phyloP scores from a whole-genome alignment of 164 flowering plant species.

The Akebia trifoliata region DNA sequence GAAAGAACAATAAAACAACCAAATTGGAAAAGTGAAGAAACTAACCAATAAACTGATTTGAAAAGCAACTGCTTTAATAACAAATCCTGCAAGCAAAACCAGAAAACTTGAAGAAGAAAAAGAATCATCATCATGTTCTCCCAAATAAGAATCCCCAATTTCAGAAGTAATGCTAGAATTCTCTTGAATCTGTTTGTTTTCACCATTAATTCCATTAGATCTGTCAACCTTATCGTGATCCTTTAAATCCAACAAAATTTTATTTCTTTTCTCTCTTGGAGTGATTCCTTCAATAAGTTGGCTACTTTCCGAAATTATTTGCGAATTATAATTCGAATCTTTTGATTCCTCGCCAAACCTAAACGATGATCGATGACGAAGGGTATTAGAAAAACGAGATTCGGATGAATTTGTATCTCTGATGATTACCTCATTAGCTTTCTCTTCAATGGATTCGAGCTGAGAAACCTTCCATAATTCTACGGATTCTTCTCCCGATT shows the following conservation, averaged over 20 bases:
- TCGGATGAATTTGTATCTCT: neutral
- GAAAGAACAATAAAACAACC: conserved; percentile 29
- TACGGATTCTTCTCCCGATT: conserved; percentile 16
- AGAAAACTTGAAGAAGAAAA: conserved; percentile 38
- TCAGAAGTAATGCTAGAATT: conserved; percentile 24
- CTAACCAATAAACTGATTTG: conserved; percentile 39
- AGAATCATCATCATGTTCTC: conserved; percentile 21
- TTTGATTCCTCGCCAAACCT: neutral
- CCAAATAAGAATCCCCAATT: conserved; percentile 7
- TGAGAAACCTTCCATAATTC: conserved; percentile 18
- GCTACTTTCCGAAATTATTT: conserved; percentile 7
- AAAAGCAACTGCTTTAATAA: conserved; percentile 52
- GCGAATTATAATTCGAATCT: conserved; percentile 6
- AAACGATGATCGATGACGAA: conserved; percentile 28
- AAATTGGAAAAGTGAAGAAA: conserved; percentile 46
- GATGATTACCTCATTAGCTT: neutral
- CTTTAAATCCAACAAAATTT: conserved; percentile 14
- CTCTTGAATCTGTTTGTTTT: conserved; percentile 10
- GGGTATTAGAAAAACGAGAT: conserved; percentile 8
- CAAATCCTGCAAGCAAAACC: conserved; percentile 35
- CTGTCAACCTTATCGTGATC: conserved; percentile 15
- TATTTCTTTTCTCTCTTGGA: conserved; percentile 7
- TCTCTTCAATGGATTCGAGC: conserved; percentile 9
- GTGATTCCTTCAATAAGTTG: conserved; percentile 4
- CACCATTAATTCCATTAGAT: neutral